These are phyloP conservation scores for Leccinum aurantiacum DNA, from an alignment of 768 basidiomycete species.

Conservation along the genomic window DNA sequence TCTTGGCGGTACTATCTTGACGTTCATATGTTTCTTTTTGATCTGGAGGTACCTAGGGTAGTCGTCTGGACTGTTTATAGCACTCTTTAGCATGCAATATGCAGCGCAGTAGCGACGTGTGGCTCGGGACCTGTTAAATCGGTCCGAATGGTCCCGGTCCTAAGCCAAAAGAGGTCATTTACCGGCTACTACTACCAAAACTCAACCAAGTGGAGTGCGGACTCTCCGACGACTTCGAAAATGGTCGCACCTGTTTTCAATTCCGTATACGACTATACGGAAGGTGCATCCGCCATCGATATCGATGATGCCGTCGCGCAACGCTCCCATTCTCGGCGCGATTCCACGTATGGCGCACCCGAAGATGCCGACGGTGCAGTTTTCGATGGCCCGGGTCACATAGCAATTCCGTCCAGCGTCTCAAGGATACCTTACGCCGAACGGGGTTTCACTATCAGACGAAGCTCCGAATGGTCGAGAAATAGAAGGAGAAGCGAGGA, in stretches of 20 bases:
- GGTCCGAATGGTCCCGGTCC: neutral
- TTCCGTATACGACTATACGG: slow-evolving; percentile 68
- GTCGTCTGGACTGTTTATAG: slow-evolving; percentile 14
- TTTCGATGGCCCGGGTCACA: slow-evolving; percentile 71
- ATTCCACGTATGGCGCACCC: slow-evolving; percentile 57
- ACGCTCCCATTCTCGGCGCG: slow-evolving; percentile 53
- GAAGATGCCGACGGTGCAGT: slow-evolving; percentile 63
- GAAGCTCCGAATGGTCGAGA: slow-evolving; percentile 54
- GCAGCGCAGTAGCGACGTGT: slow-evolving; percentile 4
- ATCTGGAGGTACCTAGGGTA: slow-evolving; percentile 89
- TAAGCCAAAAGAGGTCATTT: slow-evolving; percentile 12
- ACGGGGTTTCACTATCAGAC: slow-evolving; percentile 39
- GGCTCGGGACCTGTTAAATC: neutral
- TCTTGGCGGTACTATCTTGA: slow-evolving; percentile 77
- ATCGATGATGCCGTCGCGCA: slow-evolving; percentile 62
- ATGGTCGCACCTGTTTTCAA: slow-evolving; percentile 22
- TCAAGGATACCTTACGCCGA: slow-evolving; percentile 75
- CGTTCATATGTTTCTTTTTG: slow-evolving; percentile 90
- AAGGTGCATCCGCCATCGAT: slow-evolving; percentile 77
- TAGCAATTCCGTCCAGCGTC: slow-evolving; percentile 72
- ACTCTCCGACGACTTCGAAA: neutral
- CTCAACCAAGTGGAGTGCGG: neutral
- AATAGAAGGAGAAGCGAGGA: slow-evolving; percentile 53
- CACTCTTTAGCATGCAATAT: neutral
- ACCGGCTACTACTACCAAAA: neutral